Percentiles rank a stretch among this genome's conserved stretches.
Conservation (phyloP, 495 filamentous ascomycete species). For the Penicillium diatomitis region DNA sequence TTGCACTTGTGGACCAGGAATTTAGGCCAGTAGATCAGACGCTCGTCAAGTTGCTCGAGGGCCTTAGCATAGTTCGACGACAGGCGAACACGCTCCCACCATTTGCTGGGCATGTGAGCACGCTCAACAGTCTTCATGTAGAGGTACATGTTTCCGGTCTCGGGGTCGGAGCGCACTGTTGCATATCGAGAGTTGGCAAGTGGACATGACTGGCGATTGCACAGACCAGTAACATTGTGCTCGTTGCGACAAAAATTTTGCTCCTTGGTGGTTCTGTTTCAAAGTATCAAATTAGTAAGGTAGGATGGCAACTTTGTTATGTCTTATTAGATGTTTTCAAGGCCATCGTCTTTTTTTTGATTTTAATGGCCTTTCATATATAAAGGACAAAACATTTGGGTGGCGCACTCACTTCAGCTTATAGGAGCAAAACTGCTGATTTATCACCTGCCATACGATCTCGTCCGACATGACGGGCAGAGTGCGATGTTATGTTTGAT, state of each 20-base stretch:
- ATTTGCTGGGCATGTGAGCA: conserved; percentile 79
- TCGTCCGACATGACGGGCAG: conserved; percentile 61
- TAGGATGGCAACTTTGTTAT: no score
- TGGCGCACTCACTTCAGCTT: conserved; percentile 70
- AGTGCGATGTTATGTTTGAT: conserved; percentile 7
- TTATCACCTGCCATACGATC: conserved; percentile 94
- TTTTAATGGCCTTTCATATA: no score
- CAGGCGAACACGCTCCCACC: conserved; percentile 91
- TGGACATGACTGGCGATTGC: conserved; percentile 89
- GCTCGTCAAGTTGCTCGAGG: conserved; percentile 76
- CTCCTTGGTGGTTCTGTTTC: conserved; percentile 68
- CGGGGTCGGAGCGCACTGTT: conserved; percentile 75
- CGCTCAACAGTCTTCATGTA: conserved; percentile 97
- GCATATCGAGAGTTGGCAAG: conserved; percentile 95
- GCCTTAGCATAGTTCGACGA: conserved; percentile 86
- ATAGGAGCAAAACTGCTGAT: conserved; percentile 93
- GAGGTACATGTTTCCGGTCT: conserved; percentile 79
- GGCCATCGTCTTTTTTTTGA: no score
- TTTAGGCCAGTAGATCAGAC: conserved; percentile 92
- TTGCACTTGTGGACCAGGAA: conserved; percentile 96
- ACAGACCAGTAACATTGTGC: conserved; percentile 91
- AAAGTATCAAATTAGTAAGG: no score
- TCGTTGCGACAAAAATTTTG: conserved; percentile 95
- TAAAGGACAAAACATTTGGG: neutral
- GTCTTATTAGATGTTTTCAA: no score